Evolutionary conservation across 139 green algal species (phyloP), one percentile per base, ranked within the genome.

Genomic region (Chlorella sorokiniana): DNA sequence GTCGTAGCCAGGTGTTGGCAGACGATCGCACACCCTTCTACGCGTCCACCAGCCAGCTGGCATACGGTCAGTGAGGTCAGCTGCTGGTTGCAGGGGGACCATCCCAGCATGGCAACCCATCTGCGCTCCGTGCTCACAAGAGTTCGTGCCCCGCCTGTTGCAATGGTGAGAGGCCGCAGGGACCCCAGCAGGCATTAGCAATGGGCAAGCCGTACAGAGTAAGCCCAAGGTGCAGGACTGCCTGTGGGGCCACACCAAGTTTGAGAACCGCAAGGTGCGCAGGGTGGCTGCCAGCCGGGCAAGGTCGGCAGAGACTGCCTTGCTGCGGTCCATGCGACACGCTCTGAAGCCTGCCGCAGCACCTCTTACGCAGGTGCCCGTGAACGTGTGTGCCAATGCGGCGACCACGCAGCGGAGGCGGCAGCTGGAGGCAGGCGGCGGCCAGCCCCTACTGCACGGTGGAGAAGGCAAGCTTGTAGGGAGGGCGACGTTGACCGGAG

Each of bases 11-110:
- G 1, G 73, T 79, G 37, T 52, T 85, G 73, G 25, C 38, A 1
- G 70, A 67, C 0, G 81, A 81, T 37, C 22, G 35, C 16, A 45
- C 51, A 20, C 37, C 29, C 48, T 69, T 67, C 52, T 85, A 37
- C 51, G 81, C 81, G 10, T 81, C 69, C 16, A 82, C 78, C 45
- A 80, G 37, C 25, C 81, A 85, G 70, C 70, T 85, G 29, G 48
- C 81, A 23, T 85, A 85, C 45, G 42, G 62, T 75, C 31, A 64
- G 38, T n/a, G 10, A 14, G 33, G 27, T 29, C 41, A 9, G 35
- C 14, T 22, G 14, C 22, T 14, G 35, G 35, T n/a, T n/a, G n/a
- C n/a, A n/a, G n/a, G n/a, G n/a, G n/a, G n/a, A n/a, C n/a, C n/a
- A n/a, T n/a, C n/a, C n/a, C n/a, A n/a, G n/a, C n/a, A n/a, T n/a